These are phyloP conservation scores for Oryza meyeriana DNA, from an alignment of 176 grass and related monocot genomes.

Conservation along the genomic window DNA sequence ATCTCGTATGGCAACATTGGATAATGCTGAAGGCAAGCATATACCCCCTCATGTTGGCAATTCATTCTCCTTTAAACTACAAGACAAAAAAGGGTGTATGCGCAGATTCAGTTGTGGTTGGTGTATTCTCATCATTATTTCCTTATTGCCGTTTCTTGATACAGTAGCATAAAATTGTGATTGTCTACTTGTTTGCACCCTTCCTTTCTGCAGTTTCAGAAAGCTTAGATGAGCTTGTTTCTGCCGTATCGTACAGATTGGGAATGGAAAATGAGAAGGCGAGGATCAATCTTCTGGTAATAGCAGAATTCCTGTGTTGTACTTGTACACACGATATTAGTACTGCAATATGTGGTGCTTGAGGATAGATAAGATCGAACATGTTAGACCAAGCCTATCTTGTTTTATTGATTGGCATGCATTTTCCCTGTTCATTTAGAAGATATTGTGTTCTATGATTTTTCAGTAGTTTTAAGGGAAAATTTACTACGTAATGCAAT, in stretches of 20 bases:
- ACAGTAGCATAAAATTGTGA: background rate
- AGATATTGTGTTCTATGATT: background rate
- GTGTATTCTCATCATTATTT: conserved; percentile 26
- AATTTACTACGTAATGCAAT: background rate
- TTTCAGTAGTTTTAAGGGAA: background rate
- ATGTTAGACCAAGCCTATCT: background rate
- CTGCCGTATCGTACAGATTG: conserved; percentile 50
- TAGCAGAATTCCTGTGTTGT: background rate
- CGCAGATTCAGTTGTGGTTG: conserved; percentile 75
- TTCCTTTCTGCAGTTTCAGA: conserved; percentile 46
- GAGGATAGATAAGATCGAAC: background rate
- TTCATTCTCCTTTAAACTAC: conserved; percentile 55
- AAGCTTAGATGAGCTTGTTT: conserved; percentile 55
- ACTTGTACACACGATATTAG: background rate
- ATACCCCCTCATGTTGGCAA: conserved; percentile 50
- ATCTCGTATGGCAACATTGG: conserved; percentile 37
- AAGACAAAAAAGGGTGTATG: conserved; percentile 51
- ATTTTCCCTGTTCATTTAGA: background rate
- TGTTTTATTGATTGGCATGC: background rate
- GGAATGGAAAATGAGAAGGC: conserved; percentile 32
- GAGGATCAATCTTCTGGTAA: conserved; percentile 66
- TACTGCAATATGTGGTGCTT: background rate
- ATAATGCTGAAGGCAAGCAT: conserved; percentile 45
- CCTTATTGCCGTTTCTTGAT: background rate
- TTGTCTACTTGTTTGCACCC: background rate